Evolutionary conservation across 2,329 filamentous ascomycete genomes (phyloP).

Genomic region (Diaporthe vexans): DNA sequence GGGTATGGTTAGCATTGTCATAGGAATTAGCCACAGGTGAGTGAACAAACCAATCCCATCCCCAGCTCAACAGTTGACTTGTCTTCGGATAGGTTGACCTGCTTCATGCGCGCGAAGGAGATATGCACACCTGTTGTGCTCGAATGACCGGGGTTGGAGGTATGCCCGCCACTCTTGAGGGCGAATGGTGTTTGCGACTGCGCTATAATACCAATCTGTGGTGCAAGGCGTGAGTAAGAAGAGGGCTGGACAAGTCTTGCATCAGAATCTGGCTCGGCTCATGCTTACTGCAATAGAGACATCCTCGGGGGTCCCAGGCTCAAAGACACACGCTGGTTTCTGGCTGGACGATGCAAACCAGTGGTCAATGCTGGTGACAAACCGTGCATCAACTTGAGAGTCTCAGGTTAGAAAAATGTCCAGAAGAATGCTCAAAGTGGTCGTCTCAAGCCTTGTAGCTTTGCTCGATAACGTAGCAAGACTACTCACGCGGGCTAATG

Average conservation of each 20-base stretch:
- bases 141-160: conserved; percentile 48
- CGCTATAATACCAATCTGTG: conserved; percentile 43
- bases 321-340: conserved; percentile 47
- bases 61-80: conserved; percentile 45
- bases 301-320: conserved; percentile 45
- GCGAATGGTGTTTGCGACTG: conserved; percentile 45
- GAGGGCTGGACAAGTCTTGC: fast-evolving
- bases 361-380: conserved; percentile 42
- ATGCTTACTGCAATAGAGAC: conserved; percentile 44
- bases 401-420: too few relatives aligned
- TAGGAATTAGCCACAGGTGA: not conserved
- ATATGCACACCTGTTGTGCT: conserved; percentile 48
- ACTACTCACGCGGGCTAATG: not conserved
- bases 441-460: fast-evolving
- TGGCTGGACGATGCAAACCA: conserved; percentile 49
- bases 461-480: too few relatives aligned
- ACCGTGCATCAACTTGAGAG: conserved; percentile 32
- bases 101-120: conserved; percentile 43
- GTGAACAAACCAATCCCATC: conserved; percentile 42
- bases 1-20: not conserved
- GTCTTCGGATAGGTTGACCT: conserved; percentile 44
- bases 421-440: too few relatives aligned
- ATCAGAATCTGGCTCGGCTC: not conserved
- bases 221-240: not conserved
- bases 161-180: conserved; percentile 47